Base-by-base conservation (phyloP, 2,329 filamentous ascomycete genomes). In the Gnomoniopsis sp. region DNA sequence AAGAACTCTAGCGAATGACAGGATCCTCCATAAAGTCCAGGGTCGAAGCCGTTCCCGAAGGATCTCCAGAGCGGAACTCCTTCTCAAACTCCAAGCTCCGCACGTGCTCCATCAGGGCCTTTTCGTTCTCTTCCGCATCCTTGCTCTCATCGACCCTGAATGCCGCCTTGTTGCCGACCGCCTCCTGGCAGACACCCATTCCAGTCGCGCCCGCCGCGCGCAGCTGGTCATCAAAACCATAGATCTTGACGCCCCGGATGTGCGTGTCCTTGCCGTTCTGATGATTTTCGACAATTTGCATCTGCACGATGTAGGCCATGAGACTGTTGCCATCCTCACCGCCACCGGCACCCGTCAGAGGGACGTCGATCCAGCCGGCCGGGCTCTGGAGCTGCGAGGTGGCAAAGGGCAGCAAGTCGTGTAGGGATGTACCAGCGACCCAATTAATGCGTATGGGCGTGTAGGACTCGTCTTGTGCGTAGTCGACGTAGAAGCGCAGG, bases 261-360 rank as follows among this genome's bases (percentile, higher is more conserved):
- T 99, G 95, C n/a, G 95, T 99, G 71, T 99, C 95, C 72, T 99
- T 99, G 64, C 95, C 95, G 72, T 99, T 99, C 75, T 99, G 95
- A 72, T 99, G 95, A 70, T 99, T 99, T 76, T 98, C 95, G 53
- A 93, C 83, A 51, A 99, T 88, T 65, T 90, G 87, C 68, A 98
- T 87, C 72, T 98, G 93, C 30, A 99, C 81, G 33, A 98, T 85
- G 76, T 93, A 96, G 17, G 90, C 92, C 61, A 93, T 86, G 19
- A 98, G 83, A 1, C 93, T 89, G 66, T 87, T 89, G 44, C 83
- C 88, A 68, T 86, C 86, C 50, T 79, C 80, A 49, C 83, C 85
- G 44, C 80, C 79, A n/a, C 82, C 83, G 0, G 77, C 77, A 14
- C 78, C 77, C 1, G 71, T 71, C 19, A 85, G 74, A 22, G 90